Base-by-base conservation (phyloP, 2,329 filamentous ascomycete genomes). In the Aspergillus costaricaensis region DNA sequence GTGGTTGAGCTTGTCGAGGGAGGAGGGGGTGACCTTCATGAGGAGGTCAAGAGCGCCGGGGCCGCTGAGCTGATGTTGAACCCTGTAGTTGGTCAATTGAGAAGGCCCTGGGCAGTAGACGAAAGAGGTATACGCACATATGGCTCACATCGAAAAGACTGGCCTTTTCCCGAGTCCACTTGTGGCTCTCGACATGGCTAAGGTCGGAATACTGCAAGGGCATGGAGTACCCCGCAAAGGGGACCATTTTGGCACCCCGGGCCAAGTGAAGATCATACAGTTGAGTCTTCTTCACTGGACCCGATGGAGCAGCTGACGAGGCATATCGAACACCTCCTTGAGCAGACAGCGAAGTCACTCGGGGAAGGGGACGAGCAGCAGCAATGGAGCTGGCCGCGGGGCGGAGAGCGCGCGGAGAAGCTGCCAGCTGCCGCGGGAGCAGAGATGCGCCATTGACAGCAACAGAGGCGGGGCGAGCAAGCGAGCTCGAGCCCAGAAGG, bases 71-170 rank as follows among this genome's bases (percentile, higher is more conserved):
- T 88, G 85, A 76, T 96, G 92, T 80, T 96, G 93, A 57, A 88
- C 85, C 85, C 84, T 86, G 55, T 25, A 21, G 5, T 32, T 21
- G 15, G 30, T 62, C 25, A 65, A 51, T 38, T 36, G 12, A 12
- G 3, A 10, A 3, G 4, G n/a, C 5, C 36, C 2, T 43, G 9
- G 47, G 41, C 12, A 21, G 27, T 55, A 38, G 12, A 47, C 3
- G 7, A 58, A 15, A n/a, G 15, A 30, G 15, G 9, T 19, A 38
- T n/a, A 72, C 78, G 64, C 89, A 92, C 94, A 98, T 98, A 80
- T 98, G 95, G 75, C 90, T 90, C 57, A 98, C 95, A 77, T 99
- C 95, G 73, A 99, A 99, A 65, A 99, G 81, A 65, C 92, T 96
- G 60, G 91, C 90, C 77, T 93, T 90, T 69, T 87, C 84, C 57